Evolutionary conservation across 176 grass and related monocot genomes (phyloP).

Genomic region (Poa annua): DNA sequence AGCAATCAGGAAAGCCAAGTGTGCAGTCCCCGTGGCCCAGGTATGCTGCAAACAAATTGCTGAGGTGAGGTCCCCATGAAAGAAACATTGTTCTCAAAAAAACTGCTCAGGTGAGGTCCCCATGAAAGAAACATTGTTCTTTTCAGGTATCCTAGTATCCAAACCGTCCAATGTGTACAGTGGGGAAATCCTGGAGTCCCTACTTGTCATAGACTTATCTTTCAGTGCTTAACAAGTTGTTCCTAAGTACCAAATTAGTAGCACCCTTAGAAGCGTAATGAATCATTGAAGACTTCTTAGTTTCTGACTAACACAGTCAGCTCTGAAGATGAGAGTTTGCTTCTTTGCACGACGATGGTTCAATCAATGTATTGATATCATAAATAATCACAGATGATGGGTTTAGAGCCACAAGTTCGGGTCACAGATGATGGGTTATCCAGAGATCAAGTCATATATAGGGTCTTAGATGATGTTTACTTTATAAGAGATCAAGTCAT

Average conservation of each 20-base stretch:
- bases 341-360: constrained; percentile 13
- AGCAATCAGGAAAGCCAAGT: constrained; percentile 17
- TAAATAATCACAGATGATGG: not conserved
- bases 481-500: constrained; percentile 6
- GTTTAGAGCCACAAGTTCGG: constrained; percentile 39
- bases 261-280: not conserved
- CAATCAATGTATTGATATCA: not conserved
- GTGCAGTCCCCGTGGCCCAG: not conserved
- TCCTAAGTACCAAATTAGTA: not conserved
- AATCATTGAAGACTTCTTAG: not conserved
- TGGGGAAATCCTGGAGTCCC: constrained; percentile 31
- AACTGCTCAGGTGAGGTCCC: not conserved
- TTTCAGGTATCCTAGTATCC: constrained; percentile 37
- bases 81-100: constrained; percentile 18
- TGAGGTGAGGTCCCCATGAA: constrained; percentile 23
- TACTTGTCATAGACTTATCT: constrained; percentile 16
- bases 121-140: constrained; percentile 31
- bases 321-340: constrained; percentile 23
- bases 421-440: not conserved
- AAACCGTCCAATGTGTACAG: constrained; percentile 17
- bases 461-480: not conserved
- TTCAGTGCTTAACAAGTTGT: constrained; percentile 24
- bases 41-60: constrained; percentile 1
- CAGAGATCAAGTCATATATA: constrained; percentile 9
- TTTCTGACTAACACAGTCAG: not conserved